Evolutionary conservation across 192 early-diverging fungal species (phyloP), one percentile per base, ranked within the genome.

Genomic region (Gaertneriomyces semiglobifer): DNA sequence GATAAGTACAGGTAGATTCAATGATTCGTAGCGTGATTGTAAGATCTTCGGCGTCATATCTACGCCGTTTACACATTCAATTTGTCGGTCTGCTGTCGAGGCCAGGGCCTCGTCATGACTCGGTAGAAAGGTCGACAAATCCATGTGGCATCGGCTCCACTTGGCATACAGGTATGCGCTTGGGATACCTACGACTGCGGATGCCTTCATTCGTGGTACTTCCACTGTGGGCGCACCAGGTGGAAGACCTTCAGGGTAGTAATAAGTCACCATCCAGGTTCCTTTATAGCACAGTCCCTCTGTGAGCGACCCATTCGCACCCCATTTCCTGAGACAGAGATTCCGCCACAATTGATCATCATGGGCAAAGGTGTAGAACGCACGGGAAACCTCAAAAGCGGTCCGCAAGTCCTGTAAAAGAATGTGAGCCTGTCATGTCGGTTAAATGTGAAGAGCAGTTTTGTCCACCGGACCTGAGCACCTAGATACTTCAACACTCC

Each of bases 281-380:
- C 63, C 69, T 63, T 73, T 73, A 64, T 54, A 75, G 42, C 43
- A 38, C 7, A 75, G 7, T 19, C 62, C 62, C 5, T 50, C 62
- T 4, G 9, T 12, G 45, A 58, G 39, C 4, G 20, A 12, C 11
- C 58, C 69, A 0, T 66, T 54, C 10, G n/a, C 5, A 5, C 44
- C 73, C 58, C 66, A 74, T 47, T 46, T 63, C 16, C 12, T n/a
- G n/a, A 75, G 25, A 33, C 69, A 71, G 10, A 61, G 16, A 6
- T 44, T 16, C 6, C 69, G 40, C 74, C 74, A 75, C 7, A 72
- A 48, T 40, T 57, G 38, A 40, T 72, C 74, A 69, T 75, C 74
- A 10, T 58, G n/a, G 4, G 65, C 20, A 58, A 73, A 73, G 1
- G 44, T 6, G 20, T 58, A 66, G 41, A 75, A 59, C 6, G 45